Conservation (phyloP, 148 eudicot genomes). For the Camellia lanceoleosa region DNA sequence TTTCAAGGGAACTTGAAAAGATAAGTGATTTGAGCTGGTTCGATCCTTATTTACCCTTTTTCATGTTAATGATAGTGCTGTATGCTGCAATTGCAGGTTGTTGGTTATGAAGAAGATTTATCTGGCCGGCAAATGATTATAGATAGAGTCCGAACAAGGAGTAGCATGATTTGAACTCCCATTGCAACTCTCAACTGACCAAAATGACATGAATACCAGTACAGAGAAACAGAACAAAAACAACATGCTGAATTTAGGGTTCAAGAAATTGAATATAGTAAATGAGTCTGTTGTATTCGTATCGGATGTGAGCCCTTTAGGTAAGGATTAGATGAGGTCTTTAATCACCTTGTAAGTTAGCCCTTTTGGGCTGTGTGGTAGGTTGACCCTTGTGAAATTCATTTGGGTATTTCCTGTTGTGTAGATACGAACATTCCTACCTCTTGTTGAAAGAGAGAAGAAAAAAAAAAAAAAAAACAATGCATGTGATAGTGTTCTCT, state of each 20-base stretch:
- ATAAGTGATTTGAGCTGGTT: not conserved
- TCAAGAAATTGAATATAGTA: not conserved
- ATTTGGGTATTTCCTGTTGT: no score
- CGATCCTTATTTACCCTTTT: not conserved
- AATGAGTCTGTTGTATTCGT: no score
- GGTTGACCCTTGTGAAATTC: no score
- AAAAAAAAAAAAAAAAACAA: no score
- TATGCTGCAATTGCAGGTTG: conserved; percentile 51
- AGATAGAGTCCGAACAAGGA: conserved; percentile 74
- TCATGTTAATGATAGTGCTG: conserved; percentile 1
- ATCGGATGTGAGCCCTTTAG: no score
- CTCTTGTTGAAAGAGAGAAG: no score
- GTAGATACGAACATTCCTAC: no score
- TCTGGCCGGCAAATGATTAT: conserved; percentile 89
- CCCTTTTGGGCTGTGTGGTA: no score
- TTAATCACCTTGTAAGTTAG: no score
- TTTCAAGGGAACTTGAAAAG: not conserved
- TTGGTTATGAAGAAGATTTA: conserved; percentile 89
- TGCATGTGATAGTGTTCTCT: no score
- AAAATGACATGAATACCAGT: not conserved
- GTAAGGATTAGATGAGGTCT: no score
- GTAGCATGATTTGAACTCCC: conserved; percentile 38
- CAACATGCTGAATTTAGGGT: not conserved
- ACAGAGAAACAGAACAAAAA: no score
- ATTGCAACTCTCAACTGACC: not conserved